phyloP scores from a whole-genome alignment of 2,329 filamentous ascomycete genomes.

The Phialophora tarda region DNA sequence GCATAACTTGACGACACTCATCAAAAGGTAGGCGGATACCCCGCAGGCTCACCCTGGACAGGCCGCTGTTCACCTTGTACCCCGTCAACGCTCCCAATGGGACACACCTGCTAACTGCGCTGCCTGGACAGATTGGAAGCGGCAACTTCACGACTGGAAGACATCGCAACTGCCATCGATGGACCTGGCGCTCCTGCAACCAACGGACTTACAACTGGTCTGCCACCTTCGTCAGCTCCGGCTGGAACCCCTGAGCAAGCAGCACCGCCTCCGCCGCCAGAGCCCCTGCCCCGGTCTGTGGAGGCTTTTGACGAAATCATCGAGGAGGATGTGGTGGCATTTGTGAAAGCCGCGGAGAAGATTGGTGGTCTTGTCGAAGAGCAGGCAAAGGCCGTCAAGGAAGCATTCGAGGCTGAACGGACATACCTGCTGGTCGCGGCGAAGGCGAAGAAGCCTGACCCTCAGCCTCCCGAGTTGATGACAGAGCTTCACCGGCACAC shows the following conservation, averaged over 20 bases:
- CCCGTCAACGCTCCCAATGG: not conserved
- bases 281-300: conserved; percentile 74
- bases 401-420: conserved; percentile 81
- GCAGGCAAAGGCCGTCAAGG: conserved; percentile 62
- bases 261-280: conserved; percentile 52
- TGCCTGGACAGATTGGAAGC: conserved; percentile 78
- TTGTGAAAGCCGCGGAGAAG: conserved; percentile 76
- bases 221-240: conserved; percentile 42
- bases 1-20: conserved; percentile 95
- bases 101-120: conserved; percentile 26
- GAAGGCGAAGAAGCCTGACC: conserved; percentile 89
- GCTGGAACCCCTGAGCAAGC: conserved; percentile 45
- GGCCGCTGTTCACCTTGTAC: conserved; percentile 40
- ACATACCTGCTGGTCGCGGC: conserved; percentile 86
- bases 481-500: conserved; percentile 86
- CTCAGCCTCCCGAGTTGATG: conserved; percentile 73
- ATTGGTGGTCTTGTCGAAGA: conserved; percentile 79
- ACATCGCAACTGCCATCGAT: conserved; percentile 79
- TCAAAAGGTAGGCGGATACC: conserved; percentile 78
- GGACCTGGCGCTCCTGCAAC: conserved; percentile 49
- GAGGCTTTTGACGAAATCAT: conserved; percentile 87
- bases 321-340: conserved; percentile 73
- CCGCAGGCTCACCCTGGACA: conserved; percentile 51
- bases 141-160: conserved; percentile 92
- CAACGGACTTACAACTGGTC: conserved; percentile 48